A percentile compares a stretch with the other conserved stretches of the same genome.
Evolutionary conservation across 1,284 basidiomycete genomes (phyloP).

Genomic region (Leccinum fallax): DNA sequence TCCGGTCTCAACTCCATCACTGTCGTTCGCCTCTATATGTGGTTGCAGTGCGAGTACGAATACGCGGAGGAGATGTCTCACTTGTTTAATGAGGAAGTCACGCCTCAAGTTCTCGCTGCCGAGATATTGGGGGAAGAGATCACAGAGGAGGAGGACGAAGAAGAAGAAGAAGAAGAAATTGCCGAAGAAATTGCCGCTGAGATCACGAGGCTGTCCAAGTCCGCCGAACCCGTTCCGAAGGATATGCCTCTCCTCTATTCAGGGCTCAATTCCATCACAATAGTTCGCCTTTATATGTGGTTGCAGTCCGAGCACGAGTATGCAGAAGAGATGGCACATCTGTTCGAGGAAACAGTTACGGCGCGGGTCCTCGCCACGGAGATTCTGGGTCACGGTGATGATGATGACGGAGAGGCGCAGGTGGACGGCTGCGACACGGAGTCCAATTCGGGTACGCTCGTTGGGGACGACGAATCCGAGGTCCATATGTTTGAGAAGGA

Average conservation of each 20-base stretch:
- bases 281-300: slow-evolving; percentile 27
- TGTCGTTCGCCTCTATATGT: slow-evolving; percentile 25
- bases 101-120: slow-evolving; percentile 17
- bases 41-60: slow-evolving; percentile 28
- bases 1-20: slow-evolving; percentile 32
- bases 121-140: slow-evolving; percentile 21
- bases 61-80: slow-evolving; percentile 24
- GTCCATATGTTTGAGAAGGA: slow-evolving; percentile 15
- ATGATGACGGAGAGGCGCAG: background rate
- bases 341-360: slow-evolving; percentile 27
- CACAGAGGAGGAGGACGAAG: background rate
- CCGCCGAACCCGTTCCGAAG: slow-evolving; percentile 14
- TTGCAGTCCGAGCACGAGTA: slow-evolving; percentile 26
- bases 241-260: slow-evolving; percentile 27
- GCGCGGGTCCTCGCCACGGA: slow-evolving; percentile 20
- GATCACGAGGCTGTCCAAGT: slow-evolving; percentile 22
- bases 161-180: slow-evolving; percentile 3
- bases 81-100: slow-evolving; percentile 27
- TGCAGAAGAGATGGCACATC: slow-evolving; percentile 25
- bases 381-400: slow-evolving; percentile 12
- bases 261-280: slow-evolving; percentile 31
- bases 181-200: slow-evolving; percentile 19
- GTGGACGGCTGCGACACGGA: slow-evolving; percentile 1
- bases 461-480: slow-evolving; percentile 18
- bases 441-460: slow-evolving; percentile 16